Conservation (phyloP, 2,329 filamentous ascomycete species). For the Ceratocystis eucalypticola region DNA sequence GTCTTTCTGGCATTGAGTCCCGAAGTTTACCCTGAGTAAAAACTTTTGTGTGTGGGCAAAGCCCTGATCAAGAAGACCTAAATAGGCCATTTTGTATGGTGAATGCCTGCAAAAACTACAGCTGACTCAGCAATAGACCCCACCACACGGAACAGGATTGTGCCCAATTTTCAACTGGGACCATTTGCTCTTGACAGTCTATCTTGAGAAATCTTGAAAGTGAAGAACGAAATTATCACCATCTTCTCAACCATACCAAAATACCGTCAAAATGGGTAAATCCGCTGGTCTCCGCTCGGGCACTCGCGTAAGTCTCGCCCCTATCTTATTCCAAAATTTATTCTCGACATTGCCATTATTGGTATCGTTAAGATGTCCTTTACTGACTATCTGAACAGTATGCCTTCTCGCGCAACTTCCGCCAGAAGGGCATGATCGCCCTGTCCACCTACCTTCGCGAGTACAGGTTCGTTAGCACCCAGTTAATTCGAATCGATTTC, state of each 20-base stretch:
- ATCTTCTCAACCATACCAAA: conserved; percentile 19
- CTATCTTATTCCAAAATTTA: not conserved
- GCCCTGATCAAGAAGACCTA: conserved; percentile 18
- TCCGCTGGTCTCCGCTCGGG: conserved; percentile 74
- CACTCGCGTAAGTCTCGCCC: conserved; percentile 56
- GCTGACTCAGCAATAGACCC: conserved; percentile 15
- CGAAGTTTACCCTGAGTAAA: conserved; percentile 17
- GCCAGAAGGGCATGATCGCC: conserved; percentile 86
- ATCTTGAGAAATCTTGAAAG: conserved; percentile 19
- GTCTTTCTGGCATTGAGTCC: not conserved
- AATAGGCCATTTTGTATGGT: conserved; percentile 1
- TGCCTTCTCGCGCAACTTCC: conserved; percentile 89
- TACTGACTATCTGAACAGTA: conserved; percentile 36
- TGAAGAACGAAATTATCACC: conserved; percentile 17
- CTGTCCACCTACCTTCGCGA: conserved; percentile 88
- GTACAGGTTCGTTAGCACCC: conserved; percentile 52
- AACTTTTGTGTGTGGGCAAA: conserved; percentile 18
- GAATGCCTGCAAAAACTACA: conserved; percentile 4
- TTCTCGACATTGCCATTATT: conserved; percentile 17
- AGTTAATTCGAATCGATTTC: conserved; percentile 11
- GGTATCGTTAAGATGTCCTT: conserved; percentile 15
- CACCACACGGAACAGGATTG: conserved; percentile 19
- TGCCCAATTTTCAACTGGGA: conserved; percentile 18
- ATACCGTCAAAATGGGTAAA: conserved; percentile 61
- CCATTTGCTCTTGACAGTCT: conserved; percentile 17